Evolutionary conservation across 306 rosid genomes (phyloP).

Genomic region (Acacia confusa): DNA sequence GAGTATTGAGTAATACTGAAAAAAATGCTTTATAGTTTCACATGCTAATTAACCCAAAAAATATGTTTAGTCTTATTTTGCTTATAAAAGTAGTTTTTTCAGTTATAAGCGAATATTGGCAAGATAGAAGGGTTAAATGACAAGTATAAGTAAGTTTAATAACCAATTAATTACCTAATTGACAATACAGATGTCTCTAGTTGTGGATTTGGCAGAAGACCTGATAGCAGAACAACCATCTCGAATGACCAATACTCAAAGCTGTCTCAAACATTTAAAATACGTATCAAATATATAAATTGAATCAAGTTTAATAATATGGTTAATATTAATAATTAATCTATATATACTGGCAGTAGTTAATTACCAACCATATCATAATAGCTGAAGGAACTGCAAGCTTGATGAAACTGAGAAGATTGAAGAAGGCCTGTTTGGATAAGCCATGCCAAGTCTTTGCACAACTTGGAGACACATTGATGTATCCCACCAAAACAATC

Average conservation of each 20-base stretch:
- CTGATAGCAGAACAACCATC: conserved; percentile 70
- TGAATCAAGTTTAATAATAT: background rate
- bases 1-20: no score
- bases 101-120: background rate
- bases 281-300: background rate
- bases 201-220: conserved; percentile 60
- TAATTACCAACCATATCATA: conserved; percentile 61
- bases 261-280: conserved; percentile 32
- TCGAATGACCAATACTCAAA: conserved; percentile 62
- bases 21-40: no score
- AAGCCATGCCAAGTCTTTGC: conserved; percentile 57
- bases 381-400: conserved; percentile 64
- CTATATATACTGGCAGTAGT: no score
- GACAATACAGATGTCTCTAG: conserved; percentile 65
- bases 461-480: conserved; percentile 42
- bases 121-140: background rate
- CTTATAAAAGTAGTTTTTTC: no score
- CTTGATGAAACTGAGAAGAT: conserved; percentile 45
- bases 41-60: no score
- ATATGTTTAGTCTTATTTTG: no score
- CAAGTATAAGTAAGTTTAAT: background rate
- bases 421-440: conserved; percentile 52
- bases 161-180: conserved; percentile 43
- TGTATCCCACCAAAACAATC: conserved; percentile 40
- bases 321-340: background rate